These are phyloP conservation scores for Papilionanthe hybrid DNA, from an alignment of 116 monocot genomes.

Conservation along the genomic window DNA sequence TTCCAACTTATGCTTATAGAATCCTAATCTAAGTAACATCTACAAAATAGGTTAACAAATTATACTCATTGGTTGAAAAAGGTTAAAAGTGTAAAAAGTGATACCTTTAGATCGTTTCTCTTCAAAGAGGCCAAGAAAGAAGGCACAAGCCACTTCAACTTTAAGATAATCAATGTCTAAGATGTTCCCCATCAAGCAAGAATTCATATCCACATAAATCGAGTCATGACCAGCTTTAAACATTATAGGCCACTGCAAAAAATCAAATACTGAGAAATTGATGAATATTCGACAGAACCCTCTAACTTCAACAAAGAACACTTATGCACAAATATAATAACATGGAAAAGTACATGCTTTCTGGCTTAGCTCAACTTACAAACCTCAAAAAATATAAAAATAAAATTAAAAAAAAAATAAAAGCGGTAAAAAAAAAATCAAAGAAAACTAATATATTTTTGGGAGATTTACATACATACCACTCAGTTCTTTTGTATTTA, in stretches of 20 bases:
- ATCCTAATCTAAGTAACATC: no score
- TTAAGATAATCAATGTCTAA: slow-evolving; percentile 47
- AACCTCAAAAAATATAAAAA: no score
- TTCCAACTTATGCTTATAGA: neutral
- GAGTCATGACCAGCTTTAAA: slow-evolving; percentile 48
- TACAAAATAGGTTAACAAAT: no score
- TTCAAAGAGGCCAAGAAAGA: slow-evolving; percentile 58
- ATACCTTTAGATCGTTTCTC: slow-evolving; percentile 78
- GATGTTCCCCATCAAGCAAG: slow-evolving; percentile 46
- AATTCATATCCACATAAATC: slow-evolving; percentile 35
- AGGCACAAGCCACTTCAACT: slow-evolving; percentile 59
- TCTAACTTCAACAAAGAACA: neutral
- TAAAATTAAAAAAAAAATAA: no score
- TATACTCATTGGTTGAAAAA: neutral
- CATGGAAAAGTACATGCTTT: neutral
- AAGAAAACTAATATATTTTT: neutral
- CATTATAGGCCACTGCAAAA: slow-evolving; percentile 40
- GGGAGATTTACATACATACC: no score
- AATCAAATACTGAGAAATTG: neutral
- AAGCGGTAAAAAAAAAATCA: neutral
- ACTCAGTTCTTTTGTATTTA: no score
- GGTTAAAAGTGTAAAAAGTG: neutral
- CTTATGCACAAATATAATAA: neutral
- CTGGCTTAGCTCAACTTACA: no score
- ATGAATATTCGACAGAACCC: neutral